A percentile compares a stretch with the other conserved stretches of the same genome.
Conservation (phyloP, 352 stramenopile species). For the Globisporangium ultimum region DNA sequence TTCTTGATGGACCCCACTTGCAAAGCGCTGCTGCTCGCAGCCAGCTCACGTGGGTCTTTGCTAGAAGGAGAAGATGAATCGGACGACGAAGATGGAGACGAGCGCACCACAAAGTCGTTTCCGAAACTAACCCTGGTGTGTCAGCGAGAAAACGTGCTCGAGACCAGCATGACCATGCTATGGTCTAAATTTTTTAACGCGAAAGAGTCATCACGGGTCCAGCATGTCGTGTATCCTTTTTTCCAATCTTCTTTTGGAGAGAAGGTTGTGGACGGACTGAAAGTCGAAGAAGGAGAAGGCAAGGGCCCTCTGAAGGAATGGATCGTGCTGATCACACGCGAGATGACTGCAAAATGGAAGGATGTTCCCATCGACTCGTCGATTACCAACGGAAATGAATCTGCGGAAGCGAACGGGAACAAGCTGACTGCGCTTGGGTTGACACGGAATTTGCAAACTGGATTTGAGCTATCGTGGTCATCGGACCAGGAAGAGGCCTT, state of each 20-base stretch:
- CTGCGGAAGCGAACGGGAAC: conserved; percentile 45
- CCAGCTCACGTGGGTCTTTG: conserved; percentile 1
- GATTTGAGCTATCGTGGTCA: conserved; percentile 39
- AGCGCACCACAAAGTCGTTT: neutral
- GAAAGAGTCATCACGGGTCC: conserved; percentile 5
- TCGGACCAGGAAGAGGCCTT: conserved; percentile 22
- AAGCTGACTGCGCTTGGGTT: conserved; percentile 34
- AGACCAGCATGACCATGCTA: conserved; percentile 31
- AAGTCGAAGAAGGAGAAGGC: conserved; percentile 75
- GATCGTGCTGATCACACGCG: conserved; percentile 41
- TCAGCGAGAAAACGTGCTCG: conserved; percentile 35
- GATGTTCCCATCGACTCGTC: conserved; percentile 18
- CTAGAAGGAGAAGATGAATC: neutral
- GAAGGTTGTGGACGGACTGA: conserved; percentile 51
- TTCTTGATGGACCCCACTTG: conserved; percentile 44
- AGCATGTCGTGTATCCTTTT: conserved; percentile 52
- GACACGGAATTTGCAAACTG: conserved; percentile 13
- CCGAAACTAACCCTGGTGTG: conserved; percentile 52
- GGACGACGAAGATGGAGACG: neutral
- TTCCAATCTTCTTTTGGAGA: conserved; percentile 69
- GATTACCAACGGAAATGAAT: conserved; percentile 11
- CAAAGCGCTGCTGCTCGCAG: conserved; percentile 49
- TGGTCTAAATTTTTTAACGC: conserved; percentile 24
- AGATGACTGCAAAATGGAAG: conserved; percentile 48
- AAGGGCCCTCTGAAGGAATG: conserved; percentile 75